Conservation (phyloP, 2,329 filamentous ascomycete genomes). For the Delphinella strobiligena region DNA sequence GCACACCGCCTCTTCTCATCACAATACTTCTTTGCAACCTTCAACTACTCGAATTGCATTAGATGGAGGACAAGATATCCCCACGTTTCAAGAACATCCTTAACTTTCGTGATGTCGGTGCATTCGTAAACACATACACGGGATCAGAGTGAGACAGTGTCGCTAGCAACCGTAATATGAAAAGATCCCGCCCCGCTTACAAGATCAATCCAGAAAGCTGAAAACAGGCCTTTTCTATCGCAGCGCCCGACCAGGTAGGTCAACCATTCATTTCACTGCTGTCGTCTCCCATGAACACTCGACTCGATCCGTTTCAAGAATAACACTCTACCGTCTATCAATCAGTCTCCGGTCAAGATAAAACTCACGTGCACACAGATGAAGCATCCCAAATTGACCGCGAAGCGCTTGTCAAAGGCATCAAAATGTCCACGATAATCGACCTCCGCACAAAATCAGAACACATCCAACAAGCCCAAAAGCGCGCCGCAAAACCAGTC, state of each 20-base stretch:
- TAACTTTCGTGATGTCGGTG: constrained; percentile 69
- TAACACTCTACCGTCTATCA: too few species aligned
- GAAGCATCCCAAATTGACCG: constrained; percentile 58
- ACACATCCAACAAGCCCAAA: constrained; percentile 55
- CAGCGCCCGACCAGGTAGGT: constrained; percentile 47
- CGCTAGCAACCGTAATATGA: too few species aligned
- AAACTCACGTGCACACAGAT: constrained; percentile 44
- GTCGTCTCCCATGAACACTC: background rate
- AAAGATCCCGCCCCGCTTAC: too few species aligned
- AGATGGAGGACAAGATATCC: background rate
- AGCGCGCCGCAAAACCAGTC: constrained; percentile 37
- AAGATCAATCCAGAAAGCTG: too few species aligned
- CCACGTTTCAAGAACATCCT: constrained; percentile 39
- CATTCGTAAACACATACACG: constrained; percentile 49
- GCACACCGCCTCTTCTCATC: background rate
- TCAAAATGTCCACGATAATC: constrained; percentile 59
- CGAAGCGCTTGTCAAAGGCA: constrained; percentile 43
- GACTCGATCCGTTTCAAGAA: too few species aligned
- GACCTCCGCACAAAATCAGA: constrained; percentile 73
- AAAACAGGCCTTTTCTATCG: constrained; percentile 39
- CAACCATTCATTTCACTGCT: constrained; percentile 3
- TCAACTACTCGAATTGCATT: too few species aligned
- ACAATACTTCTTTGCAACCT: background rate
- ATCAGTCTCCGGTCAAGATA: too few species aligned
- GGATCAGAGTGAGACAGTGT: constrained; percentile 42